A percentile compares a stretch with the other conserved stretches of the same genome.
Evolutionary conservation across 306 rosid genomes (phyloP).

Genomic region (Gillenia trifoliata): DNA sequence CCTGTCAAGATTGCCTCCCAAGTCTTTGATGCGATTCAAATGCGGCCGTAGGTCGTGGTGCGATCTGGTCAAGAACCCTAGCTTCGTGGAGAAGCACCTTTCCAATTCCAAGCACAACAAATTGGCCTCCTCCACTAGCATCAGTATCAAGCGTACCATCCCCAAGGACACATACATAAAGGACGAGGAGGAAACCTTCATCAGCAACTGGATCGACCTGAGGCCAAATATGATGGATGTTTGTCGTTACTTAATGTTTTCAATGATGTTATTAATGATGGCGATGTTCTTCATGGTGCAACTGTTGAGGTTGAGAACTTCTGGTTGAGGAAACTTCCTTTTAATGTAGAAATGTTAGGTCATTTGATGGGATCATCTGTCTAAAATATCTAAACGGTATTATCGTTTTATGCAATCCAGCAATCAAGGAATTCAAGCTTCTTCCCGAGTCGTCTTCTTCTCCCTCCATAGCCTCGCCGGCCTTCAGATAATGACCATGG

Average conservation of each 20-base stretch:
- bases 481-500: background rate
- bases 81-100: background rate
- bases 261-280: background rate
- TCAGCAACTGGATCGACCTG: background rate
- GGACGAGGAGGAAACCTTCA: background rate
- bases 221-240: no score
- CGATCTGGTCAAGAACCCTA: background rate
- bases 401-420: background rate
- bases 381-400: background rate
- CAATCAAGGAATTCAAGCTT: background rate
- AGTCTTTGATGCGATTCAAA: background rate
- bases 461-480: background rate
- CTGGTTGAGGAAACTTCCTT: background rate
- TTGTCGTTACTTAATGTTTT: background rate
- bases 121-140: background rate
- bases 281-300: background rate
- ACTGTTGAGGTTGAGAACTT: background rate
- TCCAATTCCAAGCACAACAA: background rate
- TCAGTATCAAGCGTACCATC: background rate
- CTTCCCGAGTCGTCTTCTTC: background rate
- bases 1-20: background rate
- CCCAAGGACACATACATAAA: background rate
- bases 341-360: background rate
- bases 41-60: background rate
- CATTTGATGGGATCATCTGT: background rate